phyloP scores from a whole-genome alignment of 257 asterid species.

The Gentiana macrophylla region DNA sequence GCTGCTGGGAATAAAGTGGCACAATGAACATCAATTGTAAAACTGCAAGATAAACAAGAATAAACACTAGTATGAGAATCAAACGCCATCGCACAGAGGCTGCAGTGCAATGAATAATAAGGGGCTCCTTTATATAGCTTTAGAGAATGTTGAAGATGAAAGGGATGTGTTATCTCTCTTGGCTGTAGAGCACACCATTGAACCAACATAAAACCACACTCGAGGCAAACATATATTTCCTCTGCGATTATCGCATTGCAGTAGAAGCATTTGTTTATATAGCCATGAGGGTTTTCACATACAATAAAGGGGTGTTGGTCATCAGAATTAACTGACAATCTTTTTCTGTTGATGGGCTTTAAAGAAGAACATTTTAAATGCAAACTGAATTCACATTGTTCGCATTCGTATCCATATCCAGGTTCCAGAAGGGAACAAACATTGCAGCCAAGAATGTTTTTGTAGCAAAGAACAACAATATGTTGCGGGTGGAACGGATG shows the following conservation, averaged over 20 bases:
- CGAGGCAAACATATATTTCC: not conserved
- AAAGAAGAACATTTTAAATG: not conserved
- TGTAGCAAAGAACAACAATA: not conserved
- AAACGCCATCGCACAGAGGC: not conserved
- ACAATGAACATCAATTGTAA: not conserved
- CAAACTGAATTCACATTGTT: not conserved
- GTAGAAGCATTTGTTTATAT: not conserved
- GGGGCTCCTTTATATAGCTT: not conserved
- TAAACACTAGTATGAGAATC: not conserved
- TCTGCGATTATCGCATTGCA: not conserved
- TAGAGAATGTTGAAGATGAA: not conserved
- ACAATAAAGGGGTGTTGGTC: not conserved
- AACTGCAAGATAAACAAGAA: not conserved
- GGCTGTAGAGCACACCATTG: not conserved
- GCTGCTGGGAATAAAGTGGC: not conserved
- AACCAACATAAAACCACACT: not conserved
- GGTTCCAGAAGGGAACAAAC: not conserved
- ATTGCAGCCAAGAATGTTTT: not conserved
- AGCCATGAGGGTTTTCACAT: not conserved
- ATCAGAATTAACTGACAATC: not conserved
- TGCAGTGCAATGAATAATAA: not conserved
- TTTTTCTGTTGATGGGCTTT: not conserved
- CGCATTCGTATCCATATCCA: not conserved
- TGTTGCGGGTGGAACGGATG: slow-evolving; percentile 1
- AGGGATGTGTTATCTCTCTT: not conserved